Conservation (phyloP, 2,329 filamentous ascomycete genomes). For the Pleoardoris graminearum region DNA sequence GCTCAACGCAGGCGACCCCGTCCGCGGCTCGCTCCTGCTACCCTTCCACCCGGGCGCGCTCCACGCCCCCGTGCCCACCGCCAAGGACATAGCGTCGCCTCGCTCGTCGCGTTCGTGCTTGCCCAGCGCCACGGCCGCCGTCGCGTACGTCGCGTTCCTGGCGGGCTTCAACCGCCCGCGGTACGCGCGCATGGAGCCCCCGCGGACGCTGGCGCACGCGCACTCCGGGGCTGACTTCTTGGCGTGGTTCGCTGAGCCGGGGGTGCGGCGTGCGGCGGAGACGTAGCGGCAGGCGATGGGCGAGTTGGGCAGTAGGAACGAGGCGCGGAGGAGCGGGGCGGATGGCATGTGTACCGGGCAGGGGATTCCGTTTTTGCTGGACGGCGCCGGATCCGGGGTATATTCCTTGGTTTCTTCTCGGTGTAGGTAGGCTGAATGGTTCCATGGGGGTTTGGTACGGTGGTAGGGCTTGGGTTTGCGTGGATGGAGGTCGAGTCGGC, state of each 20-base stretch:
- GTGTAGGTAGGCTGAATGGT: too few relatives aligned
- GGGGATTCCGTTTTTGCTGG: slow-evolving; percentile 9
- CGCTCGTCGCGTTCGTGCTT: slow-evolving; percentile 5
- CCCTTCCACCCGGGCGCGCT: slow-evolving; percentile 7
- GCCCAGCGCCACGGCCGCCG: slow-evolving; percentile 4
- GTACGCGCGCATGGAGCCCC: slow-evolving; percentile 4
- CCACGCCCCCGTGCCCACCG: slow-evolving; percentile 2
- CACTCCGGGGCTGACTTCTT: background rate
- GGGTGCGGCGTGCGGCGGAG: background rate
- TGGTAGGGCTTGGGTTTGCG: too few relatives aligned
- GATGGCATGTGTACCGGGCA: slow-evolving; percentile 8
- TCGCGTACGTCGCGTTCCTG: slow-evolving; percentile 4
- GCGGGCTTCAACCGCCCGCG: slow-evolving; percentile 10
- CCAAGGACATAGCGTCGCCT: slow-evolving; percentile 5
- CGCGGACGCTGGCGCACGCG: slow-evolving; percentile 6
- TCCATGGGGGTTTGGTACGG: too few relatives aligned
- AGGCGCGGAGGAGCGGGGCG: slow-evolving; percentile 2
- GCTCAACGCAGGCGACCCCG: slow-evolving; percentile 9
- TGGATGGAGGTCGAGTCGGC: too few relatives aligned
- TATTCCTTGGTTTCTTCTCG: slow-evolving; percentile 10
- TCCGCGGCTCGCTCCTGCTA: slow-evolving; percentile 1
- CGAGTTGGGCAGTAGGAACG: slow-evolving; percentile 1
- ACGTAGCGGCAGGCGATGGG: slow-evolving; percentile 1
- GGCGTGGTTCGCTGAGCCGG: slow-evolving; percentile 1
- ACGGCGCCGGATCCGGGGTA: slow-evolving; percentile 4